phyloP scores from a whole-genome alignment of 805 yeast genomes.

The Starmerella vaccinii region DNA sequence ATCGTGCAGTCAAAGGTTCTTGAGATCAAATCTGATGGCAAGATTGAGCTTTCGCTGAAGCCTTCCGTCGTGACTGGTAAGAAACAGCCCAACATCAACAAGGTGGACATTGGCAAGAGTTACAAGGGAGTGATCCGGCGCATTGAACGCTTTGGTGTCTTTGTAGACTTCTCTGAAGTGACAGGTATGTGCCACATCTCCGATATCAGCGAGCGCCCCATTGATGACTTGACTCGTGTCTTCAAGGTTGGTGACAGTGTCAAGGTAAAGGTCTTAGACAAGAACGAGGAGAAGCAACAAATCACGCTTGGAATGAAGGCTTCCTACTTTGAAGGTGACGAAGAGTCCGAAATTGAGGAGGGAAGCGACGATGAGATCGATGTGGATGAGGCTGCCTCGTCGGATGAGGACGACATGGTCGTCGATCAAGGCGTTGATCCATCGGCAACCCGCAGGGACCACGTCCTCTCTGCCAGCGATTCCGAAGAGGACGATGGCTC shows the following conservation, averaged over 20 bases:
- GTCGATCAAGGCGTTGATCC: not conserved
- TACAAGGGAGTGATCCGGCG: constrained; percentile 68
- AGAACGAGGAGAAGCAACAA: constrained; percentile 57
- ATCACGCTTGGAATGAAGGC: constrained; percentile 91
- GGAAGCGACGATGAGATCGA: constrained; percentile 20
- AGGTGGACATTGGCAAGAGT: constrained; percentile 57
- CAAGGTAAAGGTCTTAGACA: constrained; percentile 63
- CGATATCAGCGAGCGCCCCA: constrained; percentile 57
- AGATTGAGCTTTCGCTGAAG: constrained; percentile 68
- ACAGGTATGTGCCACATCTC: constrained; percentile 83
- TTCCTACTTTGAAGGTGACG: constrained; percentile 52
- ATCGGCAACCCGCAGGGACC: constrained; percentile 11
- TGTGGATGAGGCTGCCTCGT: constrained; percentile 21
- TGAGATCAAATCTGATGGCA: constrained; percentile 44
- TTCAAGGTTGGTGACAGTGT: constrained; percentile 88
- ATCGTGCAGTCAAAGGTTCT: constrained; percentile 64
- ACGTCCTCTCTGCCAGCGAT: not conserved
- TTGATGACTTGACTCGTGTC: constrained; percentile 48
- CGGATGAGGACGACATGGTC: constrained; percentile 11
- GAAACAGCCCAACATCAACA: constrained; percentile 35
- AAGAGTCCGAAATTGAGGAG: constrained; percentile 30
- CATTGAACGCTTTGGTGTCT: constrained; percentile 83
- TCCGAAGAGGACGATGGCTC: constrained; percentile 29
- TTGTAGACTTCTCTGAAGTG: constrained; percentile 67
- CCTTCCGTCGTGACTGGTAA: constrained; percentile 69